These are phyloP conservation scores for Salix viminalis DNA, from an alignment of 345 rosid genomes.

Conservation along the genomic window DNA sequence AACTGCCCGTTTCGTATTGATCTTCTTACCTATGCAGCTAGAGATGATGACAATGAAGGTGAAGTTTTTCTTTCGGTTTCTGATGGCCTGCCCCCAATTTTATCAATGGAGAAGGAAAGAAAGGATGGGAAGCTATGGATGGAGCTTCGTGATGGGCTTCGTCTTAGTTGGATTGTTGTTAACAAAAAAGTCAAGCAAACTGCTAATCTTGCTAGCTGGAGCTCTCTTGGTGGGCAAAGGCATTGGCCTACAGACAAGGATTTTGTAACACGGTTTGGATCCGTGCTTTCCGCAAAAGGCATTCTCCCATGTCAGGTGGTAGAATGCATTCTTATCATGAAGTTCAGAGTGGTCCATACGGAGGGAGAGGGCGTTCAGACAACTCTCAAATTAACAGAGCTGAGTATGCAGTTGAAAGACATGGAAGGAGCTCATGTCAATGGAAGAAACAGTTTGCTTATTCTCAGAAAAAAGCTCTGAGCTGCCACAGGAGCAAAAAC, in stretches of 20 bases:
- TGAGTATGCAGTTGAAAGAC: constrained; percentile 79
- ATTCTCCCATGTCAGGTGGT: constrained; percentile 63
- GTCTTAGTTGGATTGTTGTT: constrained; percentile 75
- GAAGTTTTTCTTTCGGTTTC: constrained; percentile 53
- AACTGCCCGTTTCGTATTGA: constrained; percentile 69
- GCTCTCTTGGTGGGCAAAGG: constrained; percentile 74
- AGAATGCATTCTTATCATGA: constrained; percentile 65
- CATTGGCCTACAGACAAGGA: constrained; percentile 83
- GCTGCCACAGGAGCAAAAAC: constrained; percentile 63
- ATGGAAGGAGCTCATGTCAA: constrained; percentile 77
- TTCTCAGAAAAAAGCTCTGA: constrained; percentile 63
- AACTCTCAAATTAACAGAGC: constrained; percentile 55
- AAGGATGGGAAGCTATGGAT: constrained; percentile 73
- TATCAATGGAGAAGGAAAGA: constrained; percentile 65
- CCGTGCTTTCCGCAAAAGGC: constrained; percentile 69
- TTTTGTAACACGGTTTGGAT: constrained; percentile 67
- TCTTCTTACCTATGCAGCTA: constrained; percentile 43
- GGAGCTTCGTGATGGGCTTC: constrained; percentile 59
- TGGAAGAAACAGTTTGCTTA: constrained; percentile 62
- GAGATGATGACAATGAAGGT: constrained; percentile 44
- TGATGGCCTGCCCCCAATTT: constrained; percentile 59
- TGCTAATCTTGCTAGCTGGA: constrained; percentile 74
- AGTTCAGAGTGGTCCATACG: constrained; percentile 46
- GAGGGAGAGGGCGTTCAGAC: constrained; percentile 47
- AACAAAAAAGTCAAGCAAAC: constrained; percentile 61